Conservation (phyloP, 2,329 filamentous ascomycete species). For the Xylaria sp. region DNA sequence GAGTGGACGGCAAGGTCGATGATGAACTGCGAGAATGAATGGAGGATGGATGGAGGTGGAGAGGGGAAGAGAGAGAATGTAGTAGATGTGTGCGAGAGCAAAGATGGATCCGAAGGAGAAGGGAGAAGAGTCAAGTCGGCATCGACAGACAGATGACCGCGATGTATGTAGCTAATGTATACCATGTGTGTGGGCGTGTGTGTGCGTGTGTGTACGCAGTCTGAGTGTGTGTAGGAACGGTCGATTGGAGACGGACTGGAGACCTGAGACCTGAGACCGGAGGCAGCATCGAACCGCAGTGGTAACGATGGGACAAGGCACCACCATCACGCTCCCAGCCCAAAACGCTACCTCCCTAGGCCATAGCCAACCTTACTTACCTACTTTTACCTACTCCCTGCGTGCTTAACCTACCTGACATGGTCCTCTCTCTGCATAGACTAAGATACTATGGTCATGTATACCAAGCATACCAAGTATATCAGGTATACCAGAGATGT, state of each 20-base stretch:
- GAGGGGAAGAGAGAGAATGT: not conserved
- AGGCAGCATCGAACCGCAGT: slow-evolving; percentile 10
- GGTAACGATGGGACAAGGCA: slow-evolving; percentile 15
- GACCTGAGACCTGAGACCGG: slow-evolving; percentile 13
- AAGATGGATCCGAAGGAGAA: slow-evolving; percentile 6
- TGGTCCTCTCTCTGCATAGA: too few relatives aligned
- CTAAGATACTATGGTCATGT: not conserved
- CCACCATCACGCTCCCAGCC: slow-evolving; percentile 12
- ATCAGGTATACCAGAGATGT: not conserved
- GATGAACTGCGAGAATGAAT: not conserved
- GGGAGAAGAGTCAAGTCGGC: slow-evolving; percentile 12
- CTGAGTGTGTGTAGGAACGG: slow-evolving; percentile 24
- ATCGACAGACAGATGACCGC: slow-evolving; percentile 20
- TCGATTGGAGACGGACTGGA: slow-evolving; percentile 19
- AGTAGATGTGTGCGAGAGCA: not conserved
- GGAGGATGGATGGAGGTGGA: not conserved
- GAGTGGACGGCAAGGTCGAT: not conserved
- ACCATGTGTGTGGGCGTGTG: not conserved
- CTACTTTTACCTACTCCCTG: not conserved
- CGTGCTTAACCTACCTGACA: not conserved
- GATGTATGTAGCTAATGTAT: slow-evolving; percentile 14
- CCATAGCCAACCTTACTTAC: too few relatives aligned
- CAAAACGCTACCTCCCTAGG: slow-evolving; percentile 1
- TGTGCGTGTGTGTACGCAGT: slow-evolving; percentile 18
- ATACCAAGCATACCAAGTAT: too few relatives aligned